phyloP scores from a whole-genome alignment of 352 stramenopile genomes.

The Salisapilia sapeloensis region DNA sequence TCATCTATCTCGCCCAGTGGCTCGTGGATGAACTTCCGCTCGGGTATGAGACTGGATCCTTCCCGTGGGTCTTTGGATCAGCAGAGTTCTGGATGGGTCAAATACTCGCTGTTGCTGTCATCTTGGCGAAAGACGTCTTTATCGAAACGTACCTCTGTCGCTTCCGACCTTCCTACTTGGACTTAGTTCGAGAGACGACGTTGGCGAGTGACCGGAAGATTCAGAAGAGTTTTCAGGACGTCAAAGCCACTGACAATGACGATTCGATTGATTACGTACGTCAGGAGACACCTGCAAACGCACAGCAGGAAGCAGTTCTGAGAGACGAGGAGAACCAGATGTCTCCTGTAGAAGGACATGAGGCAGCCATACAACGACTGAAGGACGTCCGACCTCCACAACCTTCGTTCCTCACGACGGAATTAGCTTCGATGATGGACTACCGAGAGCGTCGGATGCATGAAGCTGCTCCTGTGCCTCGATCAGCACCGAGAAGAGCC shows the following conservation, averaged over 20 bases:
- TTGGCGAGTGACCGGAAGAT: no score
- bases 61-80: constrained; percentile 57
- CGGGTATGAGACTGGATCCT: constrained; percentile 57
- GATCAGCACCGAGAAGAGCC: constrained; percentile 16
- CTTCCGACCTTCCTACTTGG: constrained; percentile 48
- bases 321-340: constrained; percentile 8
- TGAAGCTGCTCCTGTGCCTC: constrained; percentile 17
- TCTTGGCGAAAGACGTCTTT: constrained; percentile 54
- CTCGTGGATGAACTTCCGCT: constrained; percentile 46
- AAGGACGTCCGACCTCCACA: constrained; percentile 23
- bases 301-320: no score
- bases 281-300: no score
- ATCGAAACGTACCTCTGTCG: constrained; percentile 45
- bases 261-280: no score
- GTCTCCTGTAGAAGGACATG: constrained; percentile 1
- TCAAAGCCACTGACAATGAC: no score
- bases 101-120: constrained; percentile 39
- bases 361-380: constrained; percentile 10
- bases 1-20: constrained; percentile 51
- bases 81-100: constrained; percentile 60
- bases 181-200: constrained; percentile 47
- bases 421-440: constrained; percentile 60
- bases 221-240: no score
- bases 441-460: constrained; percentile 54
- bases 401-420: constrained; percentile 38